Conservation (phyloP, 805 yeast species). For the Monosporozyma unispora region DNA sequence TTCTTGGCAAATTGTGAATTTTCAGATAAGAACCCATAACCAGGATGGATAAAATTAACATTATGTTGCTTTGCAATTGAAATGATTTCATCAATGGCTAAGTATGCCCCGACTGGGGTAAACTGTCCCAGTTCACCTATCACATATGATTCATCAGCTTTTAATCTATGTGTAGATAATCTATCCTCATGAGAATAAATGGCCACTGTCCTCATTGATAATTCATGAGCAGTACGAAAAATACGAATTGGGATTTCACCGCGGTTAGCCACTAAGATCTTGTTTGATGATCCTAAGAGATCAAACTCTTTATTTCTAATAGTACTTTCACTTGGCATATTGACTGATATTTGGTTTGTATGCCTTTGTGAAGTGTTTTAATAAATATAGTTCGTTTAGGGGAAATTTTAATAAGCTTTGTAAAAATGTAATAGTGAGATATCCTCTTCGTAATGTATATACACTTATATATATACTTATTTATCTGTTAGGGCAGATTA, state of each 20-base stretch:
- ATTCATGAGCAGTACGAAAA: conserved; percentile 95
- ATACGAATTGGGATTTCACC: conserved; percentile 83
- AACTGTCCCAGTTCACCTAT: conserved; percentile 83
- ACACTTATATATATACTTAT: not conserved
- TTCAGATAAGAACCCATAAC: conserved; percentile 85
- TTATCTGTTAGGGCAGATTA: too few species aligned
- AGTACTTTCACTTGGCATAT: not conserved
- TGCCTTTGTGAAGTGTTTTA: not conserved
- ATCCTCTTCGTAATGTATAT: not conserved
- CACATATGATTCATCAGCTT: conserved; percentile 88
- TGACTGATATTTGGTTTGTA: not conserved
- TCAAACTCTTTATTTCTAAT: conserved; percentile 5
- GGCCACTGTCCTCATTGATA: conserved; percentile 95
- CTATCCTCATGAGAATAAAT: conserved; percentile 94
- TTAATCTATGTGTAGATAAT: conserved; percentile 86
- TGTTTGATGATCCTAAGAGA: conserved; percentile 36
- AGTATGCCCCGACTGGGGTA: conserved; percentile 92
- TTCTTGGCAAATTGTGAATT: conserved; percentile 89
- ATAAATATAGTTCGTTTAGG: not conserved
- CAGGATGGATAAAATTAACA: conserved; percentile 87
- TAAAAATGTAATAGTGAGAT: not conserved
- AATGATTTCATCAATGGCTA: conserved; percentile 92
- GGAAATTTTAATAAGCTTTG: not conserved
- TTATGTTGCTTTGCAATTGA: conserved; percentile 67
- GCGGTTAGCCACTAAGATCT: conserved; percentile 73